phyloP scores from a whole-genome alignment of 306 rosid genomes.

The Fragaria vesca region DNA sequence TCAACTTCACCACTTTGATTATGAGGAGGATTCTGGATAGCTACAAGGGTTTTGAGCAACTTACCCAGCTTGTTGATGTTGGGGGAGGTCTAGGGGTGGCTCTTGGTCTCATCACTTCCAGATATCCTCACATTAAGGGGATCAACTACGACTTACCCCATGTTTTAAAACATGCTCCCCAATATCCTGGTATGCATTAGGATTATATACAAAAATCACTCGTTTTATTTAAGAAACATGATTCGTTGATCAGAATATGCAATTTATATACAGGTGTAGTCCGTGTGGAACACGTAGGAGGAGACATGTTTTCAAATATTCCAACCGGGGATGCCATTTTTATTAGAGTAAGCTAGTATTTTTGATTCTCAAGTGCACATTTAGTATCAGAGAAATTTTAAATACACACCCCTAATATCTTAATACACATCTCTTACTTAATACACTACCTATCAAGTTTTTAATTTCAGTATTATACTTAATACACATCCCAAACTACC shows the following conservation, averaged over 20 bases:
- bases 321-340: slow-evolving; percentile 32
- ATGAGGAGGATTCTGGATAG: slow-evolving; percentile 36
- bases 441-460: no score
- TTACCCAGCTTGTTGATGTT: slow-evolving; percentile 47
- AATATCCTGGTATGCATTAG: slow-evolving; percentile 16
- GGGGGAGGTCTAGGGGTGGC: slow-evolving; percentile 54
- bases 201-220: background rate
- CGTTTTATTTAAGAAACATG: no score
- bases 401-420: no score
- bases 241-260: no score
- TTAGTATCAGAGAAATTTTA: no score
- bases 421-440: no score
- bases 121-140: slow-evolving; percentile 47
- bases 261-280: slow-evolving; percentile 17
- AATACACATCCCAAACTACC: no score
- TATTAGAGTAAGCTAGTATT: slow-evolving; percentile 13
- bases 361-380: background rate
- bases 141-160: slow-evolving; percentile 45
- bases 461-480: no score
- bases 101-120: slow-evolving; percentile 43
- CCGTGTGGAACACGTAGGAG: slow-evolving; percentile 24
- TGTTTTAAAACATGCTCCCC: slow-evolving; percentile 34
- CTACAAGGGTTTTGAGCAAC: slow-evolving; percentile 47
- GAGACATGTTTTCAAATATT: slow-evolving; percentile 33
- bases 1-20: slow-evolving; percentile 14